These are phyloP conservation scores for Cadophora sp. DNA, from an alignment of 2,329 filamentous ascomycete genomes.

Conservation along the genomic window DNA sequence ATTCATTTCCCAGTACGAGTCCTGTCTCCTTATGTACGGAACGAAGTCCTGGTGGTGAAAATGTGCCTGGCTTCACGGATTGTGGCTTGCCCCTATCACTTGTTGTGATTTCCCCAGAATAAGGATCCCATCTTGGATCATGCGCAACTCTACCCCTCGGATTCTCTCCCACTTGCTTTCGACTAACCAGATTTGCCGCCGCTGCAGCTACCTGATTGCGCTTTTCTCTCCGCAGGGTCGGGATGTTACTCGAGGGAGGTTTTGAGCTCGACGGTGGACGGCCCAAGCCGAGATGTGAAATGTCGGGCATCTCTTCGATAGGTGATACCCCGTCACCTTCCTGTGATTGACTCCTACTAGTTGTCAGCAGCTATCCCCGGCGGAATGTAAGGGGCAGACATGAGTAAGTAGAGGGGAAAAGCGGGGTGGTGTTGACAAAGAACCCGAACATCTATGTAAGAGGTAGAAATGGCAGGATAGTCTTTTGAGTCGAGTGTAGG, in stretches of 20 bases:
- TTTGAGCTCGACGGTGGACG: slow-evolving; percentile 26
- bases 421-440: slow-evolving; percentile 31
- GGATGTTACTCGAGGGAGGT: slow-evolving; percentile 40
- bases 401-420: slow-evolving; percentile 33
- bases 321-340: slow-evolving; percentile 48
- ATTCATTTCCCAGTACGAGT: slow-evolving; percentile 34
- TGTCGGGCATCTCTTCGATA: slow-evolving; percentile 45
- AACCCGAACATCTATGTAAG: slow-evolving; percentile 26
- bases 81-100: slow-evolving; percentile 60
- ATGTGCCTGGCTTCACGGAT: slow-evolving; percentile 62
- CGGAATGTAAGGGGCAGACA: slow-evolving; percentile 28
- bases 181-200: slow-evolving; percentile 35
- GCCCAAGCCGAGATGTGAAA: slow-evolving; percentile 33
- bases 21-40: slow-evolving; percentile 31
- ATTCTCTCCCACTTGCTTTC: slow-evolving; percentile 36
- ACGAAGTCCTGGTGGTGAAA: slow-evolving; percentile 42
- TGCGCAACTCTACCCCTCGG: slow-evolving; percentile 37
- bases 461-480: slow-evolving; percentile 8
- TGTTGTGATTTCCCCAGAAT: slow-evolving; percentile 70
- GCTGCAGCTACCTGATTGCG: slow-evolving; percentile 39
- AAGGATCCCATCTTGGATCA: slow-evolving; percentile 67
- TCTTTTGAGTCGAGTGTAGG: slow-evolving; percentile 6
- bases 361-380: slow-evolving; percentile 22
- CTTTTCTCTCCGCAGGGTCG: slow-evolving; percentile 42
- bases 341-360: slow-evolving; percentile 33